These are phyloP conservation scores for Erysimum pusillum DNA, from an alignment of 441 rosid genomes.

Conservation along the genomic window DNA sequence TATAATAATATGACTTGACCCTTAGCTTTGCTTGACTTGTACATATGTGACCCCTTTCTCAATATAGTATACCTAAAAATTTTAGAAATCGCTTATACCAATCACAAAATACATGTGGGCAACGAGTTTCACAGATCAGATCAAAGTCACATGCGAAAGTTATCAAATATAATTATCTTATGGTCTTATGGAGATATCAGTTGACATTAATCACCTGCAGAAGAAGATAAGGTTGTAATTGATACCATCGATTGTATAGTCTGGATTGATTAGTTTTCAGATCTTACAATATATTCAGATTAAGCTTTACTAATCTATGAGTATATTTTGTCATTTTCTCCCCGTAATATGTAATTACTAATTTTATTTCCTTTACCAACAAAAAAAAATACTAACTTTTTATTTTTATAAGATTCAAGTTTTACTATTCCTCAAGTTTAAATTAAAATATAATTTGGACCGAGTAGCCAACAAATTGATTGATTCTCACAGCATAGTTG, in stretches of 20 bases:
- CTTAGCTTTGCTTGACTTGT: constrained; percentile 28
- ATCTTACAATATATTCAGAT: not conserved
- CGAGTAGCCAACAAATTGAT: constrained; percentile 3
- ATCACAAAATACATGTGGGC: constrained; percentile 36
- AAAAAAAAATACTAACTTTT: no score
- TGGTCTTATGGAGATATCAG: not conserved
- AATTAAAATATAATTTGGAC: not conserved
- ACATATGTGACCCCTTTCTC: constrained; percentile 20
- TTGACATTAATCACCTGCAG: not conserved
- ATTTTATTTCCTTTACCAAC: no score
- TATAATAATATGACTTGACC: constrained; percentile 39
- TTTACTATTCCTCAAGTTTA: not conserved
- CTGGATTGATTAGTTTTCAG: not conserved
- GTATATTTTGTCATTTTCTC: not conserved
- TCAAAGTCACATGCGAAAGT: constrained; percentile 27
- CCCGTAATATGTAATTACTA: no score
- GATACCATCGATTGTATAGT: not conserved
- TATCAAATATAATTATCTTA: not conserved
- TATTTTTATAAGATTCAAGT: not conserved
- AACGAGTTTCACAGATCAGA: constrained; percentile 34
- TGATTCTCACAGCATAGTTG: constrained; percentile 4
- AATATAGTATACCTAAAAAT: constrained; percentile 10
- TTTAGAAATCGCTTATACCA: not conserved
- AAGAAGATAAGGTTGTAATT: constrained; percentile 7
- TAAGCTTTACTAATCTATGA: not conserved